Evolutionary conservation across 495 filamentous ascomycete genomes (phyloP).

Genomic region (Darksidea phi): DNA sequence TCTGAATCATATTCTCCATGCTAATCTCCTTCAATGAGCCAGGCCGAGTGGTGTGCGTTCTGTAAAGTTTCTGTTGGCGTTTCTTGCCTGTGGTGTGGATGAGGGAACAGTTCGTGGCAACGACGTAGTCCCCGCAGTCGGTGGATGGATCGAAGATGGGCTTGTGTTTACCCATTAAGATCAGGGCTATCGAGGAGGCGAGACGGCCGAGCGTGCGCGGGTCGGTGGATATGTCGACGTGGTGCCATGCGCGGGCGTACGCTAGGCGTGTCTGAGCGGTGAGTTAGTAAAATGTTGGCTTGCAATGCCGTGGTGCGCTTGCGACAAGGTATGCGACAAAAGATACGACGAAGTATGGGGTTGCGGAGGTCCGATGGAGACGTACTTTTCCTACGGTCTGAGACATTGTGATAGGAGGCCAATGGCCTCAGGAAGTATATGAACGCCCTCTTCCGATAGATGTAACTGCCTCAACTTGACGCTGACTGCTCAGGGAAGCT

Average conservation of each 20-base stretch:
- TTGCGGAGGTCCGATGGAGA: conserved; percentile 4
- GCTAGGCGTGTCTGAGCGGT: conserved; percentile 79
- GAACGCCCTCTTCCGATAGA: neutral
- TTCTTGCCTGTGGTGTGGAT: conserved; percentile 90
- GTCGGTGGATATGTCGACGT: conserved; percentile 68
- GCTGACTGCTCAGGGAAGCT: neutral
- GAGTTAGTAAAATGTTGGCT: neutral
- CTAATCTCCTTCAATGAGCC: conserved; percentile 83
- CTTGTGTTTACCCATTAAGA: conserved; percentile 99
- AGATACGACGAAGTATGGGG: neutral
- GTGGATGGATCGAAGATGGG: conserved; percentile 92
- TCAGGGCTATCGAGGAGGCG: conserved; percentile 82
- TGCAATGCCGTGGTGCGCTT: neutral
- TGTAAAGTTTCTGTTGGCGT: conserved; percentile 89
- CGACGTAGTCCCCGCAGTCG: conserved; percentile 98
- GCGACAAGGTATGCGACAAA: neutral
- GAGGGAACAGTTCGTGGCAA: conserved; percentile 82
- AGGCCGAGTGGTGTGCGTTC: conserved; percentile 85
- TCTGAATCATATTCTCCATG: conserved; percentile 91
- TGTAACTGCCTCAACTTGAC: neutral
- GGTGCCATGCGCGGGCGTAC: conserved; percentile 94
- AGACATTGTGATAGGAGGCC: conserved; percentile 53
- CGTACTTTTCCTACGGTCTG: conserved; percentile 66
- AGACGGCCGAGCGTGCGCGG: conserved; percentile 74
- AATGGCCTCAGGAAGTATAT: conserved; percentile 1